A percentile compares a stretch with the other conserved stretches of the same genome.
Conservation (phyloP, 129 eudicot genomes). For the Smallanthus sonchifolius region DNA sequence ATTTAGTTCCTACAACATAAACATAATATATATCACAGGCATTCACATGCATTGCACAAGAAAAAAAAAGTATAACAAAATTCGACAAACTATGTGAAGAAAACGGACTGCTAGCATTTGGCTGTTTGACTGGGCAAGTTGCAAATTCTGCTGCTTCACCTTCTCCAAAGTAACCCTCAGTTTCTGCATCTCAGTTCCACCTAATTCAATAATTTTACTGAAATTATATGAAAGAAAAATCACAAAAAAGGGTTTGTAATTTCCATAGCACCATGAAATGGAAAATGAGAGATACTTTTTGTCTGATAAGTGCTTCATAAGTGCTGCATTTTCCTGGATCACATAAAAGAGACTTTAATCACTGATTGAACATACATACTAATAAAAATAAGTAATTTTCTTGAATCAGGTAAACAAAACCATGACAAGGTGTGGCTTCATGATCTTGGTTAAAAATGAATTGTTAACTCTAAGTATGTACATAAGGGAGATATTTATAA, state of each 20-base stretch:
- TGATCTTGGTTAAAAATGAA: neutral
- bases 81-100: neutral
- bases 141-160: constrained; percentile 50
- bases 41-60: constrained; percentile 3
- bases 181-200: constrained; percentile 47
- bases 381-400: neutral
- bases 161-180: constrained; percentile 44
- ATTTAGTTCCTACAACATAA: constrained; percentile 46
- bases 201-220: constrained; percentile 51
- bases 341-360: constrained; percentile 7
- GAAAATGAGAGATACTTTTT: constrained; percentile 43
- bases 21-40: neutral
- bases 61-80: neutral
- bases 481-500: neutral
- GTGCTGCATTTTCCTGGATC: constrained; percentile 49
- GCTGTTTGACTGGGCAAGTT: constrained; percentile 49
- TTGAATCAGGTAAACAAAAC: neutral
- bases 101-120: constrained; percentile 51
- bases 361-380: neutral
- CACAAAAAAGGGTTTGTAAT: neutral
- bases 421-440: constrained; percentile 2
- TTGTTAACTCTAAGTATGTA: neutral
- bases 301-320: constrained; percentile 46
- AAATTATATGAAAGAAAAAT: constrained; percentile 7
- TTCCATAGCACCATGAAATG: neutral